Evolutionary conservation across 345 rosid genomes (phyloP).

Genomic region (Lepidium aucheri): DNA sequence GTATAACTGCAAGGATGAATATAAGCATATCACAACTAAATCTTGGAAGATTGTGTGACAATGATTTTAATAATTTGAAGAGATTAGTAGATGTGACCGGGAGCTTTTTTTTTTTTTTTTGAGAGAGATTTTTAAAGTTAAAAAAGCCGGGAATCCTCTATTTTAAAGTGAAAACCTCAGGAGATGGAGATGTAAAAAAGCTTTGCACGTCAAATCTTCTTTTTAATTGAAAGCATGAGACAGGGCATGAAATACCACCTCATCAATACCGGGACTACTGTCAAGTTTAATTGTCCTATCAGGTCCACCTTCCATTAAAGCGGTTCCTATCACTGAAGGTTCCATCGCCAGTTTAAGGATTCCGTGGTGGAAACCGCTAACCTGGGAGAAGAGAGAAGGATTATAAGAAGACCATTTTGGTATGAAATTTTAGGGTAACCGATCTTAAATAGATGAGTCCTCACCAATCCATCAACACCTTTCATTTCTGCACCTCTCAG

Average conservation of each 20-base stretch:
- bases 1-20: conserved; percentile 50
- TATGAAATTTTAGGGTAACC: neutral
- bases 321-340: conserved; percentile 76
- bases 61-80: neutral
- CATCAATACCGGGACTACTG: conserved; percentile 78
- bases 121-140: neutral
- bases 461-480: conserved; percentile 95
- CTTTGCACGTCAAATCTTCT: neutral
- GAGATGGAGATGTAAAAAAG: neutral
- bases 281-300: conserved; percentile 86
- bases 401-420: neutral
- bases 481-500: conserved; percentile 83
- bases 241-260: conserved; percentile 39
- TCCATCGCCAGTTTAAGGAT: conserved; percentile 92
- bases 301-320: conserved; percentile 88
- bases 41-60: neutral
- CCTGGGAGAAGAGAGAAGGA: conserved; percentile 33
- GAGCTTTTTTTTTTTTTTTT: neutral
- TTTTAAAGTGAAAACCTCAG: neutral
- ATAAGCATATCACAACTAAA: conserved; percentile 7
- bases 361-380: conserved; percentile 84
- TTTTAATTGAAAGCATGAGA: neutral
- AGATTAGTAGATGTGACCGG: neutral
- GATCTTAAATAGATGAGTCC: conserved; percentile 6
- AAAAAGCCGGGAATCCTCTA: neutral